These are phyloP conservation scores for Alternaria sp. DNA, from an alignment of 2,329 filamentous ascomycete genomes.

Conservation along the genomic window DNA sequence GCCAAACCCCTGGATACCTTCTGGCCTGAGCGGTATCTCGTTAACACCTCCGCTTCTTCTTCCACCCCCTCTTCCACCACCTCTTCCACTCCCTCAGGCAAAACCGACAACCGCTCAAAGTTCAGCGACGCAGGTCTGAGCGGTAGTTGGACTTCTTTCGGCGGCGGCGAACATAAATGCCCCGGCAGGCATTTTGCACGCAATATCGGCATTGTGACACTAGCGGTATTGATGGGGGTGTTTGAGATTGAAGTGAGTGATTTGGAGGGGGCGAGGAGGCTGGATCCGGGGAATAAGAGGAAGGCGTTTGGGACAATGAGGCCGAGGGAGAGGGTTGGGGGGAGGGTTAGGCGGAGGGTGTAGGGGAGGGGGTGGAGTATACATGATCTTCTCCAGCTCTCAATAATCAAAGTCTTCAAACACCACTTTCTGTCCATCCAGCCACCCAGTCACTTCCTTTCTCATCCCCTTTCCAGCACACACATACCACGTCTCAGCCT, in stretches of 20 bases:
- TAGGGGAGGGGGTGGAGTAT: not conserved
- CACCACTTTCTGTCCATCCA: slow-evolving; percentile 53
- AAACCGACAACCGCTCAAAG: not conserved
- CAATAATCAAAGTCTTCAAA: slow-evolving; percentile 60
- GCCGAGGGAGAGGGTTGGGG: slow-evolving; percentile 3
- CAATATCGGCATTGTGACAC: slow-evolving; percentile 17
- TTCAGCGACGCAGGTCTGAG: slow-evolving; percentile 21
- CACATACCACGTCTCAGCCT: slow-evolving; percentile 62
- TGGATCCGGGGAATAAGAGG: not conserved
- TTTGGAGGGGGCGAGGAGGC: not conserved
- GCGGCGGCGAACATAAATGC: slow-evolving; percentile 26
- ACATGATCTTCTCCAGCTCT: not conserved
- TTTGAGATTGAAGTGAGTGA: slow-evolving; percentile 9
- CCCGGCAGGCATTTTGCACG: slow-evolving; percentile 23
- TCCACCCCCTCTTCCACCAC: too few relatives aligned
- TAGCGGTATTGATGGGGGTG: slow-evolving; percentile 10
- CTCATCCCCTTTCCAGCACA: slow-evolving; percentile 62
- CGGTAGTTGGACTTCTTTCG: slow-evolving; percentile 22
- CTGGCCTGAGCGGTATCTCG: slow-evolving; percentile 24
- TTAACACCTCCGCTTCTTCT: not conserved
- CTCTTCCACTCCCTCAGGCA: not conserved
- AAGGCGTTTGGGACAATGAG: slow-evolving; percentile 11
- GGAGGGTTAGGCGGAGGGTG: slow-evolving; percentile 3
- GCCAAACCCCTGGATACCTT: slow-evolving; percentile 11
- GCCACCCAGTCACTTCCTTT: slow-evolving; percentile 56